A percentile compares a stretch with the other conserved stretches of the same genome.
phyloP scores from a whole-genome alignment of 148 eudicot genomes.

The Euryodendron excelsum region DNA sequence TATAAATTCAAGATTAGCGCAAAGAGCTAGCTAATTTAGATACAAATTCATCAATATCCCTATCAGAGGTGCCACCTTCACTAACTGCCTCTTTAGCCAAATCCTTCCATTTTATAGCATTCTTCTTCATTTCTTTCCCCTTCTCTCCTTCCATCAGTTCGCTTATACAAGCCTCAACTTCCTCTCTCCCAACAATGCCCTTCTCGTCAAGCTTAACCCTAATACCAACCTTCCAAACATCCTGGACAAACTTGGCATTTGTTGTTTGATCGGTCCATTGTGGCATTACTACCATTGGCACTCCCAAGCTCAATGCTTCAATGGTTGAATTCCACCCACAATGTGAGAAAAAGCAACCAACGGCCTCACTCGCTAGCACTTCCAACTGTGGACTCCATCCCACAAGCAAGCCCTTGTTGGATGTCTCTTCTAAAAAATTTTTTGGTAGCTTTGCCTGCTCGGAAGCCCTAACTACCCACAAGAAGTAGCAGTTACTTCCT shows the following conservation, averaged over 20 bases:
- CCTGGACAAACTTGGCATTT: conserved; percentile 43
- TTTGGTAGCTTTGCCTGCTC: conserved; percentile 25
- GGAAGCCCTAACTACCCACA: conserved; percentile 37
- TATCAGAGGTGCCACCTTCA: conserved; percentile 43
- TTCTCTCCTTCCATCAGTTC: conserved; percentile 41
- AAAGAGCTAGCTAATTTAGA: conserved; percentile 11
- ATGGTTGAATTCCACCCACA: conserved; percentile 53
- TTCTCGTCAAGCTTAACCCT: conserved; percentile 34
- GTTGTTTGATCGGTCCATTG: conserved; percentile 50
- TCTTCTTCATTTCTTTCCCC: conserved; percentile 27
- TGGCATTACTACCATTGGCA: conserved; percentile 52
- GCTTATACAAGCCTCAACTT: conserved; percentile 28
- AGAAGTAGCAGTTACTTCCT: conserved; percentile 17
- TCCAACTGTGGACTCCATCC: conserved; percentile 37
- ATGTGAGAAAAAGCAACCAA: conserved; percentile 46
- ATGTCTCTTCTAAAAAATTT: conserved; percentile 8
- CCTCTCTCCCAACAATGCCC: conserved; percentile 36
- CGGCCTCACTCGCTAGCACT: conserved; percentile 32
- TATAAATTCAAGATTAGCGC: too few relatives aligned
- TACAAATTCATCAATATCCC: conserved; percentile 33
- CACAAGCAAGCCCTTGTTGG: conserved; percentile 31
- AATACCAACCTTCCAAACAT: conserved; percentile 46
- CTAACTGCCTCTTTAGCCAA: conserved; percentile 34
- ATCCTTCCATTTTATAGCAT: conserved; percentile 33
- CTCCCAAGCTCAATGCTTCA: conserved; percentile 30